phyloP scores from a whole-genome alignment of 352 stramenopile genomes.

The Pythium brassicae region DNA sequence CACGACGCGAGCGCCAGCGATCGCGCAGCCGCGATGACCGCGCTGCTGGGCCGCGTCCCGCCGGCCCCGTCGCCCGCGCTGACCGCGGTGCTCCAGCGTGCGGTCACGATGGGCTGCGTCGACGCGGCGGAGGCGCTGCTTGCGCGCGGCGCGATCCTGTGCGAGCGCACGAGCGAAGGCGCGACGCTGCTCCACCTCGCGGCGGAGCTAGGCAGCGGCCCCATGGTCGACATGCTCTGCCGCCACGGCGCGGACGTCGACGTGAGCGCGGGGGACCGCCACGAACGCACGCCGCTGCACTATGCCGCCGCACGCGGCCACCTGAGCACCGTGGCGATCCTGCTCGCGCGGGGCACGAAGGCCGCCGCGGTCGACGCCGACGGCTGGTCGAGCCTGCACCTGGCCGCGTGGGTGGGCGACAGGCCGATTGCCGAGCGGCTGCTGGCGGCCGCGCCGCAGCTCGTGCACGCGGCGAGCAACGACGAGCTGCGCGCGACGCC shows the following conservation, averaged over 20 bases:
- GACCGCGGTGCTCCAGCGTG: neutral
- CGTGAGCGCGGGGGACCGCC: neutral
- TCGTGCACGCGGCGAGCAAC: neutral
- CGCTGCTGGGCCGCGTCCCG: neutral
- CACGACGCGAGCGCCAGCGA: neutral
- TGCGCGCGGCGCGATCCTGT: no score
- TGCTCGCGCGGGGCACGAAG: no score
- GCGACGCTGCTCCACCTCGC: neutral
- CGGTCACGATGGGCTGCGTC: no score
- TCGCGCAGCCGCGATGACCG: neutral
- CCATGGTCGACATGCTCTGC: no score
- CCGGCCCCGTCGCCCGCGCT: neutral
- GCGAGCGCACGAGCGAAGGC: no score
- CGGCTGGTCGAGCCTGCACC: no score
- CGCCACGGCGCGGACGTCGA: no score
- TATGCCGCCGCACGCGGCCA: neutral
- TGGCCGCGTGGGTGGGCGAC: no score
- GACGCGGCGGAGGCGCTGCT: slow-evolving; percentile 1
- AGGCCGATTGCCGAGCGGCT: no score
- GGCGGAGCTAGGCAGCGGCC: neutral
- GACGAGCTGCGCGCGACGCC: neutral
- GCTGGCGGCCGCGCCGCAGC: slow-evolving; percentile 21
- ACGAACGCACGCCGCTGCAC: neutral
- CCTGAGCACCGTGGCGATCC: no score
- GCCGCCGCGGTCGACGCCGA: no score